Percentiles rank a stretch among this genome's conserved stretches.
These are phyloP conservation scores for Diaporthe sp. DNA, from an alignment of 2,329 filamentous ascomycete genomes.

Conservation along the genomic window DNA sequence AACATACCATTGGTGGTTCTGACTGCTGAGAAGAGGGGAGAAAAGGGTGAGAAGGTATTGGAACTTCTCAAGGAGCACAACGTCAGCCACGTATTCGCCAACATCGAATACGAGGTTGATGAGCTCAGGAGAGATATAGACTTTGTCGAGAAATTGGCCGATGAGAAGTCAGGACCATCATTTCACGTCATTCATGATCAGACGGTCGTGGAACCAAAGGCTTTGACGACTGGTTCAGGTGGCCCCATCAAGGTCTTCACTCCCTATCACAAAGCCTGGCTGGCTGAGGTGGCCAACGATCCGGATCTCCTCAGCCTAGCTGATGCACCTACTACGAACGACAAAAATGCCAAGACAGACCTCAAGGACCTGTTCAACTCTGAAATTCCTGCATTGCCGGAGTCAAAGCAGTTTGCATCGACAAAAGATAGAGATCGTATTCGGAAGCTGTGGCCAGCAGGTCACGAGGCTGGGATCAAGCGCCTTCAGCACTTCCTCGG, in stretches of 20 bases:
- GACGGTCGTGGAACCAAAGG: conserved; percentile 42
- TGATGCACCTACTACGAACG: conserved; percentile 45
- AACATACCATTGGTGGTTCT: conserved; percentile 43
- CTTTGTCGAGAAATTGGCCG: conserved; percentile 39
- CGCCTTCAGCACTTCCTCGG: conserved; percentile 48
- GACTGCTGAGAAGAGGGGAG: conserved; percentile 39
- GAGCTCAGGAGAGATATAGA: conserved; percentile 45
- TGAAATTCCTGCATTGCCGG: conserved; percentile 46
- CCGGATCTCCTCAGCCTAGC: conserved; percentile 60
- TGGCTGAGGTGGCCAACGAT: conserved; percentile 57
- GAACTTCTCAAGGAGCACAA: conserved; percentile 40
- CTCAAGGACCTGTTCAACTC: conserved; percentile 45
- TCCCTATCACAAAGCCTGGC: conserved; percentile 45
- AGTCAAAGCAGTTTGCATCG: conserved; percentile 48
- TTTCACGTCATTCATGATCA: conserved; percentile 43
- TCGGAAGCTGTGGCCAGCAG: conserved; percentile 52
- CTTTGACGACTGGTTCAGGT: conserved; percentile 40
- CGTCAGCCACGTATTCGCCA: conserved; percentile 43
- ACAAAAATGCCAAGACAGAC: conserved; percentile 48
- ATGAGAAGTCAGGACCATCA: neutral
- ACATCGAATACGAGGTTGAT: conserved; percentile 45
- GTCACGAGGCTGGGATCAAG: conserved; percentile 48
- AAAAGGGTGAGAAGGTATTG: conserved; percentile 39
- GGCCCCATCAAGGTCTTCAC: conserved; percentile 44
- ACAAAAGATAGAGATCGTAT: conserved; percentile 49